Conservation (phyloP, 441 rosid genomes). For the Viola pubescens region DNA sequence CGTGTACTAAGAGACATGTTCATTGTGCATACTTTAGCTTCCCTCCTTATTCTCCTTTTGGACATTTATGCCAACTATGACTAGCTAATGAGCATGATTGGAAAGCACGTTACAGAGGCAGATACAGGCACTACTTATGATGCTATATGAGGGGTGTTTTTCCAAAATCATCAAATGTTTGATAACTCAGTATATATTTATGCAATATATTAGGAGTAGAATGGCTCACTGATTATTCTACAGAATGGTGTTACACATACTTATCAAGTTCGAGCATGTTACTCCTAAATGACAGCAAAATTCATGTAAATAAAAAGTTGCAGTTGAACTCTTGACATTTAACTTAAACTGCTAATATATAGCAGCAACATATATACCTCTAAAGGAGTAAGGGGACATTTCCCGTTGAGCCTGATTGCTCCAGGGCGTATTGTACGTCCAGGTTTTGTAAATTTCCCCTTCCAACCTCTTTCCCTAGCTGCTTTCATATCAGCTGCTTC, state of each 20-base stretch:
- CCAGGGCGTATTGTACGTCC: constrained; percentile 99
- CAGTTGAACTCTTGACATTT: constrained; percentile 4
- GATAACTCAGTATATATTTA: no score
- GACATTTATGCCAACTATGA: no score
- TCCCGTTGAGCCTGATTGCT: constrained; percentile 90
- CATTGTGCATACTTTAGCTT: no score
- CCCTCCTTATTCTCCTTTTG: no score
- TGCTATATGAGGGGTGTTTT: no score
- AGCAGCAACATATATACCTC: constrained; percentile 48
- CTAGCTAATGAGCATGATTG: no score
- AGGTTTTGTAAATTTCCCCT: constrained; percentile 95
- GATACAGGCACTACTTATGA: no score
- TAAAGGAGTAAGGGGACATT: constrained; percentile 95
- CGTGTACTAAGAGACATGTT: no score
- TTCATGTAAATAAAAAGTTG: neutral
- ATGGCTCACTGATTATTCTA: neutral
- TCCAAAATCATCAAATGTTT: no score
- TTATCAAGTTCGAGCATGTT: neutral
- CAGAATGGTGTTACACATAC: neutral
- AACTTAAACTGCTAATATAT: neutral
- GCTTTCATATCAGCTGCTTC: constrained; percentile 85
- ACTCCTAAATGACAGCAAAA: neutral
- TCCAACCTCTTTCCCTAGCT: constrained; percentile 99
- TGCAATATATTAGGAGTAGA: neutral
- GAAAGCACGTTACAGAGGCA: no score